Evolutionary conservation across 2,329 filamentous ascomycete genomes (phyloP), one percentile per base, ranked within the genome.

Genomic region (Diplocarpon rosae): DNA sequence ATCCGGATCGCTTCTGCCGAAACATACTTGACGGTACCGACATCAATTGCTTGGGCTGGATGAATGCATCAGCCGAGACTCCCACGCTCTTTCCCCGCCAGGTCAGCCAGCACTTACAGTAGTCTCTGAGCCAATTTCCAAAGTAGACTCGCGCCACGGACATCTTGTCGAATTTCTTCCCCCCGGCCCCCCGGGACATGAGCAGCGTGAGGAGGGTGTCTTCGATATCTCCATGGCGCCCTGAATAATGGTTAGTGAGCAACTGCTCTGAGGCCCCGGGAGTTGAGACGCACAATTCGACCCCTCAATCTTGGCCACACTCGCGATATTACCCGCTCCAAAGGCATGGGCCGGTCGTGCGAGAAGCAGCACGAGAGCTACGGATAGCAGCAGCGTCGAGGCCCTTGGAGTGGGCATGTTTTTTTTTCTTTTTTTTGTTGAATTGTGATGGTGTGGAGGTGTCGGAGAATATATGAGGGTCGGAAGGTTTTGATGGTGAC

Each of bases 51-150:
- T 65, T 95, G 89, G 42, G 85, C 59, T 62, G 37, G 27, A 13
- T 14, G 29, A 27, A 29, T 13, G 7, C 17, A 20, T 45, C 24
- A 45, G 43, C 13, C 24, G 16, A 16, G 30, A 13, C 14, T 7
- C 29, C 2, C 13, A 38, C 29, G 14, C 15, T 7, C 15, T 27
- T 20, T 14, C 7, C 14, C n/a, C 14, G 15, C 29, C 17, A 20
- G 37, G 29, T 30, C 27, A 33, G 30, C 4, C 4, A 14, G 36
- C 35, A 52, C 57, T 45, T 42, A 61, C 59, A 92, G 66, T 95
- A 95, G 66, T 95, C 89, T 45, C 78, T 78, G 29, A 95, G 76
- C 89, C 89, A 95, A 69, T 95, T 95, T 52, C 89, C 89, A 68
- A 95, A 95, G 69, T 95, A 95, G 52, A 93, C 85, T 49, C 88